phyloP scores from a whole-genome alignment of 1,139 yeast species.

The Pichia sp. region DNA sequence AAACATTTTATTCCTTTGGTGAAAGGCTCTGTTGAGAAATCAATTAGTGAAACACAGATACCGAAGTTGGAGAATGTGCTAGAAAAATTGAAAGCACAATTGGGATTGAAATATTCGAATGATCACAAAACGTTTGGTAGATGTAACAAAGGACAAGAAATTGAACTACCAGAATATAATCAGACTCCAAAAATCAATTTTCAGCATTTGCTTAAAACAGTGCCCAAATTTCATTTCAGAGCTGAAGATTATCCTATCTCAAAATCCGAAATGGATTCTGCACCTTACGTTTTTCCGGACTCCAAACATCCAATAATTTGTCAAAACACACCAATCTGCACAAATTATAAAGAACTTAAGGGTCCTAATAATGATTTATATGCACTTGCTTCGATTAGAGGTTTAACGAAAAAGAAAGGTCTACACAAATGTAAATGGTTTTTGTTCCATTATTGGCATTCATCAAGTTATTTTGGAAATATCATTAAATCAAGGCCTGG shows the following conservation, averaged over 20 bases:
- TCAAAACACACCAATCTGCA: slow-evolving; percentile 14
- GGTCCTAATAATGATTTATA: slow-evolving; percentile 25
- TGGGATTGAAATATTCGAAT: neutral
- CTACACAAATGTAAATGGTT: slow-evolving; percentile 31
- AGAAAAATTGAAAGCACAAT: neutral
- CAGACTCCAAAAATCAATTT: too few relatives aligned
- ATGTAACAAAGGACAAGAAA: too few relatives aligned
- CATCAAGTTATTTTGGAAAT: slow-evolving; percentile 38
- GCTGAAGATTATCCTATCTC: slow-evolving; percentile 12
- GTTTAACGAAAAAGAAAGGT: slow-evolving; percentile 6
- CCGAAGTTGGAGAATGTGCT: neutral
- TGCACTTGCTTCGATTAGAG: slow-evolving; percentile 7
- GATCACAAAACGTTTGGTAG: neutral
- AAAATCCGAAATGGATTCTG: slow-evolving; percentile 13
- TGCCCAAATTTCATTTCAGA: slow-evolving; percentile 15
- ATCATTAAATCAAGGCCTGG: slow-evolving; percentile 51
- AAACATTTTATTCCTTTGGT: slow-evolving; percentile 1
- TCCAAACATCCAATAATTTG: slow-evolving; percentile 14
- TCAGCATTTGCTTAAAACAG: too few relatives aligned
- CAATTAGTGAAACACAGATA: neutral
- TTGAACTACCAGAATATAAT: too few relatives aligned
- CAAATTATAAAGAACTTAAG: slow-evolving; percentile 14
- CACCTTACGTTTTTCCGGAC: slow-evolving; percentile 15
- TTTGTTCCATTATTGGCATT: slow-evolving; percentile 36
- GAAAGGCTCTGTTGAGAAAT: neutral